A percentile compares a stretch with the other conserved stretches of the same genome.
Evolutionary conservation across 257 asterid species (phyloP).

Genomic region (Datura wrightii): DNA sequence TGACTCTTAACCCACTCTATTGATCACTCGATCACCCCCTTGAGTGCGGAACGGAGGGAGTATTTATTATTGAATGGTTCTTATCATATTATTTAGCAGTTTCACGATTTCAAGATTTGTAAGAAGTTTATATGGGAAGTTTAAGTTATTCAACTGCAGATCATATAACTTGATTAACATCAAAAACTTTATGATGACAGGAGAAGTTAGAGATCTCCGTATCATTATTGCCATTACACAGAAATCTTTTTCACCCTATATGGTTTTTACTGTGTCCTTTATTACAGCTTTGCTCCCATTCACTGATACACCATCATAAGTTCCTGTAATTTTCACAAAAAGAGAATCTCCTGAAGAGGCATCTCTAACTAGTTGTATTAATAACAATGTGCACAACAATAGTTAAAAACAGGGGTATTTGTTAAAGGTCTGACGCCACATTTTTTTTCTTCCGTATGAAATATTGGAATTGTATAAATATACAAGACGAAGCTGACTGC

Average conservation of each 20-base stretch:
- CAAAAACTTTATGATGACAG: neutral
- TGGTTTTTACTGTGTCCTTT: no score
- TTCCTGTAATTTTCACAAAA: neutral
- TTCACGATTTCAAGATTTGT: neutral
- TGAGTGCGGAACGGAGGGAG: no score
- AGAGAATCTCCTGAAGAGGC: slow-evolving; percentile 7
- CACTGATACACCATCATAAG: neutral
- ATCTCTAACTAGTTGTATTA: neutral
- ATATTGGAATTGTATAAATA: neutral
- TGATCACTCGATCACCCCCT: no score
- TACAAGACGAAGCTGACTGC: neutral
- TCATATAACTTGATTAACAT: neutral
- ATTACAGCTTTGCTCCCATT: neutral
- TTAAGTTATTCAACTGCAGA: neutral
- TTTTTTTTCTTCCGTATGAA: neutral
- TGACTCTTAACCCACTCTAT: no score
- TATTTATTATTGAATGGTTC: no score
- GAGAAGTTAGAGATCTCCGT: no score
- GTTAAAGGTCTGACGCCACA: neutral
- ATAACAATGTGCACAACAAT: neutral
- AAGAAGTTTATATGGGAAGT: neutral
- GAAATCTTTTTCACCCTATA: neutral
- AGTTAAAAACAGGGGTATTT: neutral
- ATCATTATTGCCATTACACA: neutral
- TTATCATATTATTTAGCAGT: neutral